Evolutionary conservation across 1,139 yeast genomes (phyloP), one percentile per base, ranked within the genome.

Genomic region (Blastobotrys apis): DNA sequence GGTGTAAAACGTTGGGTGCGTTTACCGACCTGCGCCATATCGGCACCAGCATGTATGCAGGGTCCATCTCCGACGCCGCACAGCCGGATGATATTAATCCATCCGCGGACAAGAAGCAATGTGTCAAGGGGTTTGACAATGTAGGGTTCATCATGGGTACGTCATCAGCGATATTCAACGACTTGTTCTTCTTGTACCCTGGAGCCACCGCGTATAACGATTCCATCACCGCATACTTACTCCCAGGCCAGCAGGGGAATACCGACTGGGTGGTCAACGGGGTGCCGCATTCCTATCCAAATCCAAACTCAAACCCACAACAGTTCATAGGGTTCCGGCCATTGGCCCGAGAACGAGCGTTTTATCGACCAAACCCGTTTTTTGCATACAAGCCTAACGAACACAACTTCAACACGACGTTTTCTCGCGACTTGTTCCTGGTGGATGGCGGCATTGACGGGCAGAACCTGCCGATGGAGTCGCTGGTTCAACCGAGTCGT

Each of bases 371-470:
- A 3, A 86, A 84, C 53, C 95, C 95, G 3, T 86, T 84, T 60
- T 45, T 37, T 32, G 45, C 40, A 3, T 45, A 22, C 30, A 29
- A 39, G 13, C 39, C 39, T 3, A 42, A 31, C 27, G 43, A 41
- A 3, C 10, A 12, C n/a, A 41, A 44, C 33, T 13, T 23, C 25
- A 37, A 44, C 27, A 38, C 31, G 5, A 40, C 44, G 2, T 29
- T 16, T 22, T 22, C 36, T n/a, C 19, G 25, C 10, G 45, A 45
- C 19, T 33, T 45, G n/a, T 35, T 34, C 21, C 71, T 87, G 48
- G 92, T 81, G n/a, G 97, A 88, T 61, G 97, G 96, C 49, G 95
- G 96, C 52, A 90, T 41, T 81, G 65, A 95, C 85, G 66, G 65
- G 63, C 16, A 92, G 13, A 45, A 87, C 62, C 72, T 88, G 29